Evolutionary conservation across 441 rosid species (phyloP).

Genomic region (Theobroma grandiflorum): DNA sequence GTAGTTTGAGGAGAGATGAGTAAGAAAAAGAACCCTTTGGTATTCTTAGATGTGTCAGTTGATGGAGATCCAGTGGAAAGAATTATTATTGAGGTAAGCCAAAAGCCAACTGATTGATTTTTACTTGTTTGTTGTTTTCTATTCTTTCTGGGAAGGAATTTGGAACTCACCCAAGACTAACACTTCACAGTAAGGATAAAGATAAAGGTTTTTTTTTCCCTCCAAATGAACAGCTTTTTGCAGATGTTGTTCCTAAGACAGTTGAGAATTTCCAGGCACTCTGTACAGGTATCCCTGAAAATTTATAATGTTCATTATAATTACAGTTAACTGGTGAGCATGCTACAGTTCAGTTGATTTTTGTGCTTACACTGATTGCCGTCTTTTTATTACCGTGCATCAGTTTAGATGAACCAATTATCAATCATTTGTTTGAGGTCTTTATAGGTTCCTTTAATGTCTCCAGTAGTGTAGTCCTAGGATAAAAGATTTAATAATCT

Average conservation of each 20-base stretch:
- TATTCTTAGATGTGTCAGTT: constrained; percentile 79
- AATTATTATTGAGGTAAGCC: constrained; percentile 81
- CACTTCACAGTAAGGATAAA: not conserved
- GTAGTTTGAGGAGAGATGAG: constrained; percentile 52
- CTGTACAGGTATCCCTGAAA: constrained; percentile 76
- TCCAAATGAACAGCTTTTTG: constrained; percentile 72
- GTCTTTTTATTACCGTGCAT: not conserved
- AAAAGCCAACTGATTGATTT: not conserved
- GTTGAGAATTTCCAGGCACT: constrained; percentile 95
- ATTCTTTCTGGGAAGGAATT: constrained; percentile 3
- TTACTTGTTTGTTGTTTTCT: not conserved
- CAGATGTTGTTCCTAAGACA: constrained; percentile 92
- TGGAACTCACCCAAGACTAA: not conserved
- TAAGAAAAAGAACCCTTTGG: constrained; percentile 80
- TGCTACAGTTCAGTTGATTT: not conserved
- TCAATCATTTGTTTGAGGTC: not conserved
- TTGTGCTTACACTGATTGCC: not conserved
- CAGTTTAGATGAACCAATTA: not conserved
- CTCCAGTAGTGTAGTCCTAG: not conserved
- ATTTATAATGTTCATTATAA: not conserved
- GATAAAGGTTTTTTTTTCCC: not conserved
- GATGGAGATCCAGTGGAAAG: constrained; percentile 76
- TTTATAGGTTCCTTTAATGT: not conserved
- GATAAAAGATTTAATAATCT: not conserved
- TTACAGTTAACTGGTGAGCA: not conserved